Evolutionary conservation across 2,329 filamentous ascomycete genomes (phyloP).

Genomic region (Zymoseptoria brevis): DNA sequence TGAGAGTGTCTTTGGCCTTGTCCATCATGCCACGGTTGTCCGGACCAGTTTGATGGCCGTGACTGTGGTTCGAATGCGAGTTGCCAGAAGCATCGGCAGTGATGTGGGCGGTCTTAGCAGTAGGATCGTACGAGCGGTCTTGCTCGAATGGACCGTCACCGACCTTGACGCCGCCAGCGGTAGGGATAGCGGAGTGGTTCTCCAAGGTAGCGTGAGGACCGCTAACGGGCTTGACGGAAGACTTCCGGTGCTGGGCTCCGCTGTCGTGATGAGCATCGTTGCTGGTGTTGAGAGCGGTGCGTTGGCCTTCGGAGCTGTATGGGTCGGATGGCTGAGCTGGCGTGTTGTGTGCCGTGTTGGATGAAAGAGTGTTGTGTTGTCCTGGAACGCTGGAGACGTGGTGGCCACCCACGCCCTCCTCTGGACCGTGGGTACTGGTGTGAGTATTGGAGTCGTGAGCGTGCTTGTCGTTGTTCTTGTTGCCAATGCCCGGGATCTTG

Average conservation of each 20-base stretch:
- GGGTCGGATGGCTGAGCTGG: too few relatives aligned
- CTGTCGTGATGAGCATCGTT: neutral
- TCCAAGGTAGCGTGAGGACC: neutral
- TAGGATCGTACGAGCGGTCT: neutral
- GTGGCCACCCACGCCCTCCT: neutral
- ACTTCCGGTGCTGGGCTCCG: neutral
- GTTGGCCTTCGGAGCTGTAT: neutral
- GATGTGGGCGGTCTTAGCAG: neutral
- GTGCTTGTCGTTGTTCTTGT: neutral
- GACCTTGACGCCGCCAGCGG: neutral
- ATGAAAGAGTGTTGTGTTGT: neutral
- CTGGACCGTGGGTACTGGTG: neutral
- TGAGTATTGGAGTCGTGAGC: neutral
- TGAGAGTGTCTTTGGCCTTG: neutral
- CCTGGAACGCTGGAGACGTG: neutral
- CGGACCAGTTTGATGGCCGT: neutral
- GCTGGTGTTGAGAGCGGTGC: neutral
- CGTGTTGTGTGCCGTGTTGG: neutral
- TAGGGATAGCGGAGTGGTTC: neutral
- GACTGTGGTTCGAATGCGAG: neutral
- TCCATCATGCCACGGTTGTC: constrained; percentile 1
- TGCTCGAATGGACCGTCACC: neutral
- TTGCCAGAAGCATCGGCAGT: neutral
- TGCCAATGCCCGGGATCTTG: neutral
- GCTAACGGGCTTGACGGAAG: neutral